Percentiles rank a stretch among this genome's conserved stretches.
Evolutionary conservation across 2,329 filamentous ascomycete species (phyloP).

Genomic region (Aureobasidium subglaciale): DNA sequence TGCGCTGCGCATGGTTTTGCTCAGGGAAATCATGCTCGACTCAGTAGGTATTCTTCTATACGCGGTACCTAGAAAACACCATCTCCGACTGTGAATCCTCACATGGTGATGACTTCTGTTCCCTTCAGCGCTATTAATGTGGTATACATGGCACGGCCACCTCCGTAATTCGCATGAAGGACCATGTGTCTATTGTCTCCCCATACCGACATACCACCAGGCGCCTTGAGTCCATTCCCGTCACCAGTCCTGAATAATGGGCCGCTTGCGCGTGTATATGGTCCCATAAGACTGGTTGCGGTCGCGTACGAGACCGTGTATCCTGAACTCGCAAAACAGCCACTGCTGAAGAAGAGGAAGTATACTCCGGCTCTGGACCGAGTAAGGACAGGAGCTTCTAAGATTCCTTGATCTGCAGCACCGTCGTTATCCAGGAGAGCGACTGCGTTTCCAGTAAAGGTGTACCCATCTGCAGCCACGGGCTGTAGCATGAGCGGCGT

Average conservation of each 20-base stretch:
- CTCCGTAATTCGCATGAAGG: constrained; percentile 26
- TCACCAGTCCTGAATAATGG: constrained; percentile 24
- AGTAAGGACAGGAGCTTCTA: constrained; percentile 28
- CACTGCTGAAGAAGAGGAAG: constrained; percentile 25
- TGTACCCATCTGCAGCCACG: constrained; percentile 27
- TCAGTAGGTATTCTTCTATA: too few species aligned
- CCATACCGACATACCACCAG: constrained; percentile 27
- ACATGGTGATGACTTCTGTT: constrained; percentile 2
- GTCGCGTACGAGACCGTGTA: constrained; percentile 28
- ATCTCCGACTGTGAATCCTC: too few species aligned
- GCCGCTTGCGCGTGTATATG: constrained; percentile 20
- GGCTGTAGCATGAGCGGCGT: constrained; percentile 29
- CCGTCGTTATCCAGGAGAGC: constrained; percentile 27
- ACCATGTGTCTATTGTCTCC: constrained; percentile 26
- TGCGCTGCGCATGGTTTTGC: too few species aligned
- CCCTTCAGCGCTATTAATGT: constrained; percentile 13
- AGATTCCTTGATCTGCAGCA: constrained; percentile 25
- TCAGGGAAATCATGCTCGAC: too few species aligned
- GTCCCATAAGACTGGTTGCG: constrained; percentile 19
- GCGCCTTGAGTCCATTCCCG: constrained; percentile 23
- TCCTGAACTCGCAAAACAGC: constrained; percentile 20
- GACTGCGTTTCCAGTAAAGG: constrained; percentile 22
- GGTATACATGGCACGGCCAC: constrained; percentile 18
- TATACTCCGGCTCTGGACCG: constrained; percentile 22
- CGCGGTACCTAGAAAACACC: too few species aligned